Evolutionary conservation across 176 grass and related monocot species (phyloP), one percentile per base, ranked within the genome.

Genomic region (Tillandsia fasciculata): DNA sequence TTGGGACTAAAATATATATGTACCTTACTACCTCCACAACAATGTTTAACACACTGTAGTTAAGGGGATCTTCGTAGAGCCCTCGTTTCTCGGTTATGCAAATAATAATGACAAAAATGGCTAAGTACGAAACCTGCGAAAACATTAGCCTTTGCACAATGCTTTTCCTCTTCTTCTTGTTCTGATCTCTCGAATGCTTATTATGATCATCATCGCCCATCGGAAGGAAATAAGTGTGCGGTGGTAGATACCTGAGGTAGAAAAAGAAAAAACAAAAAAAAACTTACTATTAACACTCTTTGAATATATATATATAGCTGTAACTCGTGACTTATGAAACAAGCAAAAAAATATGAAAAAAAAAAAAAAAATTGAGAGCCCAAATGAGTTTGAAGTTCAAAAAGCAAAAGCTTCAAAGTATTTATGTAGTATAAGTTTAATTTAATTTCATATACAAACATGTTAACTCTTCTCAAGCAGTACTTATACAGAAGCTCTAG

Each of bases 41-140:
- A 12, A 75, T 58, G 18, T 58, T 76, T 11, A 76, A 48, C n/a
- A 68, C 23, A 42, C n/a, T 68, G 24, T 65, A 76, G 64, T 76
- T 76, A 11, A 68, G 17, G 3, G 74, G 74, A 51, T 76, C 74
- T 8, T 26, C 14, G 1, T n/a, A 23, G 12, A 76, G 15, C 29
- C 52, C 10, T 42, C 9, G 58, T 17, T 65, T 76, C 52, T 76
- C 74, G 1, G 64, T 26, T 11, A 76, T 58, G 17, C 28, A 67
- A 6, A 68, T n/a, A 5, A 76, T 12, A 10, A 76, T 26, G 51
- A 49, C 27, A 12, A 76, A 76, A 2, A 58, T 20, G 29, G 50
- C 11, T 1, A 49, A 18, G 18, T 67, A 58, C 2, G 49, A 24
- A 3, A 76, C 9, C 9, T 23, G 18, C 2, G 64, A 76, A n/a